Percentiles rank a stretch among this genome's conserved stretches.
Conservation (phyloP, 305 asterid genomes). For the Andrographis paniculata region DNA sequence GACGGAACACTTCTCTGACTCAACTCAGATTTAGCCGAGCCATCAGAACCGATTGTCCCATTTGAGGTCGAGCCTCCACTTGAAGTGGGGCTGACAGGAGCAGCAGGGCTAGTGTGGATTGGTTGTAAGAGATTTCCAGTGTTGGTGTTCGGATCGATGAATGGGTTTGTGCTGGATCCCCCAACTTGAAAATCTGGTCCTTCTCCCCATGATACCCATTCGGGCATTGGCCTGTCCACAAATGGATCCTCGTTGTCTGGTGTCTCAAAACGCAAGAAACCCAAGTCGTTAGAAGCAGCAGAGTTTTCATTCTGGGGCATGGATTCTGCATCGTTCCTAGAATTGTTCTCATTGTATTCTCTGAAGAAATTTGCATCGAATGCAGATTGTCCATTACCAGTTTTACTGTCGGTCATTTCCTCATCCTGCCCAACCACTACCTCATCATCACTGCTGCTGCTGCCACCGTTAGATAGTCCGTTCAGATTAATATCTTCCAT, state of each 20-base stretch:
- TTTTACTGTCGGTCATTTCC: slow-evolving; percentile 33
- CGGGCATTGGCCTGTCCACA: slow-evolving; percentile 82
- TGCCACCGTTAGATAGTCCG: slow-evolving; percentile 42
- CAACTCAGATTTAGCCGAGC: slow-evolving; percentile 32
- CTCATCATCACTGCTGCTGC: slow-evolving; percentile 69
- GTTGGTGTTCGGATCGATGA: slow-evolving; percentile 34
- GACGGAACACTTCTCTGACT: slow-evolving; percentile 49
- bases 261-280: slow-evolving; percentile 59
- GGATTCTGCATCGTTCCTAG: slow-evolving; percentile 19
- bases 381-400: slow-evolving; percentile 29
- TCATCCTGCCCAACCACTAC: slow-evolving; percentile 84
- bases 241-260: slow-evolving; percentile 63
- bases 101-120: slow-evolving; percentile 7
- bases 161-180: slow-evolving; percentile 69
- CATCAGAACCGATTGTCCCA: slow-evolving; percentile 29
- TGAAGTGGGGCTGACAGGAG: slow-evolving; percentile 22
- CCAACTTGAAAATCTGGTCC: slow-evolving; percentile 50
- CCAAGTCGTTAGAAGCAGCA: slow-evolving; percentile 30
- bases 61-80: slow-evolving; percentile 37
- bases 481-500: slow-evolving; percentile 61
- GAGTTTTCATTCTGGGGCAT: slow-evolving; percentile 24
- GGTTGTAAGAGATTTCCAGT: slow-evolving; percentile 17
- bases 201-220: slow-evolving; percentile 91
- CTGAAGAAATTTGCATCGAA: slow-evolving; percentile 24
- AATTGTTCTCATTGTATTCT: slow-evolving; percentile 22